Conservation (phyloP, 169 alveolate species). For the Plasmodium ovale region DNA sequence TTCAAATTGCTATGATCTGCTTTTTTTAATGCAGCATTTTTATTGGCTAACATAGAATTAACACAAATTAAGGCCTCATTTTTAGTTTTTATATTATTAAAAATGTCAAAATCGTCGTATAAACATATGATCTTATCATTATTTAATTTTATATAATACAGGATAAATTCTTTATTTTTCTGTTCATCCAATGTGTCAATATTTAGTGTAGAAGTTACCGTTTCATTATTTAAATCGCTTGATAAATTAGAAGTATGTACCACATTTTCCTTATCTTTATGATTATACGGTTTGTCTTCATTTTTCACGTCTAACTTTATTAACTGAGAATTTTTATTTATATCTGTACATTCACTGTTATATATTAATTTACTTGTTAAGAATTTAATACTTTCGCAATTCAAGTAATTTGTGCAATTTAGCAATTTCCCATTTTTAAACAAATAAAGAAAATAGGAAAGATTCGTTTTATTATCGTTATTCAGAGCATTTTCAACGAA, state of each 20-base stretch:
- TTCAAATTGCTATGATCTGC: conserved; percentile 25
- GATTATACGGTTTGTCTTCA: background rate
- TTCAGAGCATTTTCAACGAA: conserved; percentile 36
- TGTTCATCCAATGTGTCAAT: conserved; percentile 5
- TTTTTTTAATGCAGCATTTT: conserved; percentile 25
- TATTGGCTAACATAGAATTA: conserved; percentile 33
- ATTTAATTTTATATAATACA: conserved; percentile 48
- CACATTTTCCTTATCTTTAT: conserved; percentile 13
- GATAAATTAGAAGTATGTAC: background rate
- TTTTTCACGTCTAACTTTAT: background rate
- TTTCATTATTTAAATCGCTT: conserved; percentile 6
- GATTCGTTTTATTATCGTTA: conserved; percentile 42
- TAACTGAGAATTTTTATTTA: conserved; percentile 2
- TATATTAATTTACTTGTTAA: conserved; percentile 34
- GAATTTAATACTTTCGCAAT: conserved; percentile 49
- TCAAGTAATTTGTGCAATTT: conserved; percentile 43
- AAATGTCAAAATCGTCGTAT: conserved; percentile 64
- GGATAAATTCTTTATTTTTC: conserved; percentile 15
- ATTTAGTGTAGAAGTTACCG: background rate
- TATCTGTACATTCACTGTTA: conserved; percentile 32
- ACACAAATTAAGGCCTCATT: conserved; percentile 54
- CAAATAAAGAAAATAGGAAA: conserved; percentile 16
- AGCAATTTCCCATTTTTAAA: conserved; percentile 28
- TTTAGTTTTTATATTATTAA: conserved; percentile 54
- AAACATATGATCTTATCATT: conserved; percentile 26